These are phyloP conservation scores for Yamadazyma diddensiae DNA, from an alignment of 1,139 yeast species.

Conservation along the genomic window DNA sequence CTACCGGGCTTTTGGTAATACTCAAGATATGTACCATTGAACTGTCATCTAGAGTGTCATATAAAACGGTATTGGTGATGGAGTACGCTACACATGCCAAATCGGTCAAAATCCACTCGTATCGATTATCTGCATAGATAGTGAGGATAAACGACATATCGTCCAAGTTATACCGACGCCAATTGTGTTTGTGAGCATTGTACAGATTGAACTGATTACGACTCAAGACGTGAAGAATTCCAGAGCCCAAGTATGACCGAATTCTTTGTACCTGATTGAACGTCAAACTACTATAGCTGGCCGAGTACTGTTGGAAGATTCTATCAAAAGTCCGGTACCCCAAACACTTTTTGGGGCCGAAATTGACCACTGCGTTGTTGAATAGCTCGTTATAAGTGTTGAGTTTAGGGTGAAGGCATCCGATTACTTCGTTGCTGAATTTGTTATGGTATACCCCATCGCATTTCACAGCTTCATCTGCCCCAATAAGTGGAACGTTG, in stretches of 20 bases:
- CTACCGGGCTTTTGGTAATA: constrained; percentile 28
- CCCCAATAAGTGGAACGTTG: constrained; percentile 14
- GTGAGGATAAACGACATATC: constrained; percentile 27
- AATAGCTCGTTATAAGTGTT: constrained; percentile 29
- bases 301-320: not conserved
- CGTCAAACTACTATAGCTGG: not conserved
- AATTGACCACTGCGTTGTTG: constrained; percentile 20
- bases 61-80: constrained; percentile 33
- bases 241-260: constrained; percentile 27
- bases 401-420: constrained; percentile 19
- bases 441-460: constrained; percentile 13
- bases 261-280: constrained; percentile 12
- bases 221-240: constrained; percentile 24
- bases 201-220: constrained; percentile 22
- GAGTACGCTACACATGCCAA: constrained; percentile 32
- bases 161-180: constrained; percentile 17
- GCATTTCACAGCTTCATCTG: constrained; percentile 5
- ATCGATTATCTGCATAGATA: constrained; percentile 29
- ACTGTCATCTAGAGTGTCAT: constrained; percentile 32
- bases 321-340: constrained; percentile 21
- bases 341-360: constrained; percentile 25
- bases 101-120: constrained; percentile 37
- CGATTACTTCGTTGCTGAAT: constrained; percentile 9
- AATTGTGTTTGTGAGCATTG: constrained; percentile 12
- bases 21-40: constrained; percentile 27